Base-by-base conservation (phyloP, 768 basidiomycete species). In the Agrocybe chaxingu region DNA sequence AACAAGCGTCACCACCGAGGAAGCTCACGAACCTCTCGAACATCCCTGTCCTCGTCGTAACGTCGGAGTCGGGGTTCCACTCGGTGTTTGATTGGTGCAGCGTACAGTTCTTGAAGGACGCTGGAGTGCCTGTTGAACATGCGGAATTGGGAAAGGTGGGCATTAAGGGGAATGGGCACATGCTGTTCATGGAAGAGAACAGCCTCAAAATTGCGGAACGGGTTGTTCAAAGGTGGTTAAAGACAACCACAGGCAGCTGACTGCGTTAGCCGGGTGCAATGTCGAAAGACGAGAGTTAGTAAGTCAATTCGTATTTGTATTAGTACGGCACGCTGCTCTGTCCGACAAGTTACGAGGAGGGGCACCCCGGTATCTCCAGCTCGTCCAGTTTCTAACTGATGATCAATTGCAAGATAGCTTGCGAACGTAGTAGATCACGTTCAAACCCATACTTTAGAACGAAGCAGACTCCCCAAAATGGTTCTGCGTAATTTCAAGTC, bases 141-240 rank as follows among this genome's bases (percentile, higher is more conserved):
- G 57, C 75, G 35, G 62, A 62, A 11, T 57, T 81, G 12, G 62
- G 60, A n/a, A 66, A 69, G 29, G 54, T 74, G 1, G 79, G 78
- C 7, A 74, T 81, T 18, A 69, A 62, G 45, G 79, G 79, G 39
- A 81, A 81, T 54, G 79, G 75, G 1, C 79, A 81, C 61, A 73
- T 81, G 72, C 71, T 81, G 65, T 79, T 80, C 53, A 76, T 81
- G 74, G 79, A 81, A 48, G 71, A 67, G 50, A 80, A 81, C 56
- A 69, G 63, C 8, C 49, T 72, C 34, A 65, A 70, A 42, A 76
- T 81, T 34, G 76, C 62, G 9, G 70, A 66, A 6, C 39, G 62
- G 24, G 72, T 78, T 4, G 63, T 77, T 18, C 59, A 70, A 39
- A 62, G 59, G 45, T 78, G 77, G 78, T 37, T 62, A 45, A 40